Evolutionary conservation across 2,329 filamentous ascomycete species (phyloP).

Genomic region (Herpotrichia juniperi): DNA sequence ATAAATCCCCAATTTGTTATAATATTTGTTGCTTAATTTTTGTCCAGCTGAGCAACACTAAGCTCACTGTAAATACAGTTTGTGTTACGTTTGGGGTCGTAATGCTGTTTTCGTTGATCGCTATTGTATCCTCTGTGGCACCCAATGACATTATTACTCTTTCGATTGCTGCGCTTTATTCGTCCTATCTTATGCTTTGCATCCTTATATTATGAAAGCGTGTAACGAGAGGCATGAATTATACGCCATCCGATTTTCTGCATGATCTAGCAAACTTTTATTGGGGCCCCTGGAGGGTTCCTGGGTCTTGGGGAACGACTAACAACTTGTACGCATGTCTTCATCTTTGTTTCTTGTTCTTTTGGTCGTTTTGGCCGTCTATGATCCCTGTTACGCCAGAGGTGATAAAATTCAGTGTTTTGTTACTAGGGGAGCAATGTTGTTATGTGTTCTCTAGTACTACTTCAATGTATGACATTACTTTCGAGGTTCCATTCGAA

Average conservation of each 20-base stretch:
- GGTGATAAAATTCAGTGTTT: too few species aligned
- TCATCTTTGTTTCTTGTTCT: constrained; percentile 38
- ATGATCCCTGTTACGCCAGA: too few species aligned
- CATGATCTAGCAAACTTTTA: constrained; percentile 28
- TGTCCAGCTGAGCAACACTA: constrained; percentile 39
- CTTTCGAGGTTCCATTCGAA: too few species aligned
- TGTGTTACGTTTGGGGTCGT: constrained; percentile 53
- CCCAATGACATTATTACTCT: constrained; percentile 44
- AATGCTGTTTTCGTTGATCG: constrained; percentile 57
- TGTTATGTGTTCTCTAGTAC: too few species aligned
- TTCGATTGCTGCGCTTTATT: constrained; percentile 43
- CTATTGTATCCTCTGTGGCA: constrained; percentile 54
- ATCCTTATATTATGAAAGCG: constrained; percentile 43
- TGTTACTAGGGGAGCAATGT: too few species aligned
- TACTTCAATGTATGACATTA: too few species aligned
- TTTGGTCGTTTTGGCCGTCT: constrained; percentile 47
- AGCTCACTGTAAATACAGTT: constrained; percentile 54
- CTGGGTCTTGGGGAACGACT: constrained; percentile 30
- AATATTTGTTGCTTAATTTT: constrained; percentile 30
- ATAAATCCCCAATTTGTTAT: not conserved
- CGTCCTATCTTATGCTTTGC: constrained; percentile 41
- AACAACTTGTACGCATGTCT: constrained; percentile 41
- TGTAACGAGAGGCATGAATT: constrained; percentile 37
- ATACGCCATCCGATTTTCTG: constrained; percentile 26
- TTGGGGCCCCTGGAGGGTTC: constrained; percentile 43